These are phyloP conservation scores for Cytospora piceicola DNA, from an alignment of 2,329 filamentous ascomycete genomes.

Conservation along the genomic window DNA sequence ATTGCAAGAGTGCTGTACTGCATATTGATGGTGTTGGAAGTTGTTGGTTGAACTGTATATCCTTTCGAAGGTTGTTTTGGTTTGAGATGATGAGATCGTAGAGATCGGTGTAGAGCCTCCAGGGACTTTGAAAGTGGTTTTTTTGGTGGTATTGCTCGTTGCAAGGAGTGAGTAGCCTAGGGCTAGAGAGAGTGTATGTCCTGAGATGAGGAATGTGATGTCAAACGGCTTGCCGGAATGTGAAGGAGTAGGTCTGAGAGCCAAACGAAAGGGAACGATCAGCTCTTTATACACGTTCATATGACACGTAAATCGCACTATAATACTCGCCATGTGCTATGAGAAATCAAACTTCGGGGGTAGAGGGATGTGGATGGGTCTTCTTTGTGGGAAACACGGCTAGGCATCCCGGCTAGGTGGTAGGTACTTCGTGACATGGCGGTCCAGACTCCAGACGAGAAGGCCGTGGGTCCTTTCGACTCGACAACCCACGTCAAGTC, in stretches of 20 bases:
- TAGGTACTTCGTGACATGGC: conserved; percentile 21
- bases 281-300: conserved; percentile 25
- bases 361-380: conserved; percentile 19
- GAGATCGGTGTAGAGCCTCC: conserved; percentile 28
- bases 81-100: conserved; percentile 15
- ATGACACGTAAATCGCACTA: background rate
- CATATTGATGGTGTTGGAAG: conserved; percentile 51
- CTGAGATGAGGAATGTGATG: conserved; percentile 19
- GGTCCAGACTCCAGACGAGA: conserved; percentile 25
- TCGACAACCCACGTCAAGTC: conserved; percentile 15
- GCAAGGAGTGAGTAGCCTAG: conserved; percentile 27
- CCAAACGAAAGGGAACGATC: background rate
- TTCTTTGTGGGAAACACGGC: conserved; percentile 24
- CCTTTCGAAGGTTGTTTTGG: conserved; percentile 19
- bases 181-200: conserved; percentile 27
- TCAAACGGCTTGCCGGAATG: conserved; percentile 28
- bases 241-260: background rate
- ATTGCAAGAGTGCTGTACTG: conserved; percentile 54
- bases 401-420: conserved; percentile 21
- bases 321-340: background rate
- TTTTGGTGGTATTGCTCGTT: conserved; percentile 19
- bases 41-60: conserved; percentile 14
- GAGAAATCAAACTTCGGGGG: background rate
- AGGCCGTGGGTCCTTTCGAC: conserved; percentile 12
- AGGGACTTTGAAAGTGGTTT: conserved; percentile 24